phyloP scores from a whole-genome alignment of 202 grass and related monocot species.

The Zoysia matrella region DNA sequence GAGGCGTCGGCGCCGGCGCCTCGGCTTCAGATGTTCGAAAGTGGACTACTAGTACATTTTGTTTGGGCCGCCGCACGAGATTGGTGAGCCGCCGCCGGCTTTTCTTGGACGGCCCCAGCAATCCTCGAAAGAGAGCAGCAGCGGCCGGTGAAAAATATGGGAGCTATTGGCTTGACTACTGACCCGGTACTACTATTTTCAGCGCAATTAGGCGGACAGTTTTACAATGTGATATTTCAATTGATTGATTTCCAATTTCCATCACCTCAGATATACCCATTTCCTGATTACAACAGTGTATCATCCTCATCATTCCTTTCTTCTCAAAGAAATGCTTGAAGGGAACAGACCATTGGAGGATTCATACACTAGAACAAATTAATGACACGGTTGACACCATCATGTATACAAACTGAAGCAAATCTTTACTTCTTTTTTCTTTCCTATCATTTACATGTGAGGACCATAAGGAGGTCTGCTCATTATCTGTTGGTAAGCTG shows the following conservation, averaged over 20 bases:
- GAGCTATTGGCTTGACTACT: no score
- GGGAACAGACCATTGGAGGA: neutral
- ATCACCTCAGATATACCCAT: neutral
- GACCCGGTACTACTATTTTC: no score
- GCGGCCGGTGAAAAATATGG: no score
- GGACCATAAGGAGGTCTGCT: constrained; percentile 28
- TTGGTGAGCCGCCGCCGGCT: neutral
- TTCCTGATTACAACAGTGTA: constrained; percentile 50
- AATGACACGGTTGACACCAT: constrained; percentile 41
- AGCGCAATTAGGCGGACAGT: neutral
- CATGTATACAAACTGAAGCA: constrained; percentile 56
- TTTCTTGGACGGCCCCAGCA: neutral
- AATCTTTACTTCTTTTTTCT: constrained; percentile 37
- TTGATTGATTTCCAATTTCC: constrained; percentile 29
- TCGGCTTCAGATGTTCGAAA: neutral
- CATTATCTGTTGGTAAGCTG: constrained; percentile 56
- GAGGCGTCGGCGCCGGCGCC: neutral
- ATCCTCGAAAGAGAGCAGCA: no score
- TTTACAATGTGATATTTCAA: constrained; percentile 22
- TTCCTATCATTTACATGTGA: constrained; percentile 74
- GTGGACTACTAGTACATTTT: neutral
- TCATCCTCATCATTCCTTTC: constrained; percentile 34
- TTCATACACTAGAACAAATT: constrained; percentile 32
- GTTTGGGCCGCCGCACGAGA: neutral
- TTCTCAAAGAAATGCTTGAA: constrained; percentile 36